These are phyloP conservation scores for Hippophae rhamnoides DNA, from an alignment of 306 rosid genomes.

Conservation along the genomic window DNA sequence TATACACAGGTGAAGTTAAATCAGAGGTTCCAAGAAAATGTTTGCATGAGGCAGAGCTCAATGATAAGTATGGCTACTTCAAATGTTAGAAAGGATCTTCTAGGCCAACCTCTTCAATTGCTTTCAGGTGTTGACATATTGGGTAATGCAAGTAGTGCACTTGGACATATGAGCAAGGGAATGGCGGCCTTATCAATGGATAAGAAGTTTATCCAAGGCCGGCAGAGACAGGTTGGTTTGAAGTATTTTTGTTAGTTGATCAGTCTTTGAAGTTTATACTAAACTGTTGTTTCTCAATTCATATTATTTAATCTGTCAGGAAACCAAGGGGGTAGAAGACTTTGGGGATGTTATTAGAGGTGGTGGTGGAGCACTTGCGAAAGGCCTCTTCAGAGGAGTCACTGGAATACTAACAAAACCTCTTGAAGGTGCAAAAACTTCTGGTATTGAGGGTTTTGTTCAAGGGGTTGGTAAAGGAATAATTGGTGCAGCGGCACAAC, in stretches of 20 bases:
- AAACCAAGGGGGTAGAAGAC: slow-evolving; percentile 89
- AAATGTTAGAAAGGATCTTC: slow-evolving; percentile 81
- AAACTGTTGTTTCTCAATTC: neutral
- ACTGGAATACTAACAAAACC: slow-evolving; percentile 97
- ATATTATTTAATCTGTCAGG: slow-evolving; percentile 38
- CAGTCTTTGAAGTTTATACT: neutral
- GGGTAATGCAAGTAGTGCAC: slow-evolving; percentile 99
- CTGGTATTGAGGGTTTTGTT: slow-evolving; percentile 99
- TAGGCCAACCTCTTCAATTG: slow-evolving; percentile 92
- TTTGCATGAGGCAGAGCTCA: slow-evolving; percentile 90
- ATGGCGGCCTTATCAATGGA: slow-evolving; percentile 98
- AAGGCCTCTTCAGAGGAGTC: slow-evolving; percentile 96
- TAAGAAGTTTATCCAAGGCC: slow-evolving; percentile 95
- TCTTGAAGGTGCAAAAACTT: slow-evolving; percentile 92
- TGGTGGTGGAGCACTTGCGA: slow-evolving; percentile 98
- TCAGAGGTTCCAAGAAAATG: slow-evolving; percentile 70
- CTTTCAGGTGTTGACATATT: slow-evolving; percentile 95
- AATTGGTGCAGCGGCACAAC: slow-evolving; percentile 98
- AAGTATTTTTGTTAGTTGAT: neutral
- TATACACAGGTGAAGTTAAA: slow-evolving; percentile 70
- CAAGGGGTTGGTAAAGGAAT: slow-evolving; percentile 99
- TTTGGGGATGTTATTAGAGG: slow-evolving; percentile 87
- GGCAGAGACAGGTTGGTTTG: slow-evolving; percentile 72
- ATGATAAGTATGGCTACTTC: slow-evolving; percentile 89
- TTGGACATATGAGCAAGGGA: slow-evolving; percentile 99